These are phyloP conservation scores for Populus nigra DNA, from an alignment of 345 rosid species.

Conservation along the genomic window DNA sequence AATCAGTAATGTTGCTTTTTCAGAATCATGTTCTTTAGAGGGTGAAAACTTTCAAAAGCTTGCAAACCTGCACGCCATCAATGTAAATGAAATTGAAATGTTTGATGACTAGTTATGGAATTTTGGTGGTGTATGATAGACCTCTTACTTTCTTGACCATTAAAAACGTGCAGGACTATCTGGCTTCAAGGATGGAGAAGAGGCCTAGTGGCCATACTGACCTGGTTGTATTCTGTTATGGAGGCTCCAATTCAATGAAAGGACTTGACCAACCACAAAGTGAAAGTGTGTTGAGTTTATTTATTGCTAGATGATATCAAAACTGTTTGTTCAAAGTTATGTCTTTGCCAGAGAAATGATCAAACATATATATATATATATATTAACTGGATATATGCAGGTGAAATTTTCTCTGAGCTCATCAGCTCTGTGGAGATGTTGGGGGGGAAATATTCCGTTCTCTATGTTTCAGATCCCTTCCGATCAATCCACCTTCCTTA, in stretches of 20 bases:
- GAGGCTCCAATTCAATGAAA: slow-evolving; percentile 37
- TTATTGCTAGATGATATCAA: neutral
- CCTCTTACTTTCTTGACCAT: slow-evolving; percentile 6
- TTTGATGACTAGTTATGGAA: neutral
- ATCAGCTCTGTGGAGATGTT: slow-evolving; percentile 61
- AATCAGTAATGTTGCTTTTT: slow-evolving; percentile 55
- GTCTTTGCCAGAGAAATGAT: slow-evolving; percentile 6
- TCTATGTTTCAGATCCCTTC: slow-evolving; percentile 76
- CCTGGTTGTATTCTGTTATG: slow-evolving; percentile 70
- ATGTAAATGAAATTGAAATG: slow-evolving; percentile 38
- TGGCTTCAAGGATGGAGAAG: slow-evolving; percentile 61
- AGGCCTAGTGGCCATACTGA: slow-evolving; percentile 58
- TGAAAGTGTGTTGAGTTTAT: slow-evolving; percentile 53
- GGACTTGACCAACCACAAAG: slow-evolving; percentile 38
- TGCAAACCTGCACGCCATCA: slow-evolving; percentile 53
- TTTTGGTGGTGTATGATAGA: neutral
- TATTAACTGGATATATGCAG: slow-evolving; percentile 37
- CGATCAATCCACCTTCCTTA: slow-evolving; percentile 54
- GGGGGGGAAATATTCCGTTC: slow-evolving; percentile 65
- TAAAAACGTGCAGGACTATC: slow-evolving; percentile 53
- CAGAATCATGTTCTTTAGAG: slow-evolving; percentile 66
- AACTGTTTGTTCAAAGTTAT: slow-evolving; percentile 5
- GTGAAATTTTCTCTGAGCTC: slow-evolving; percentile 61
- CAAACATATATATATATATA: neutral
- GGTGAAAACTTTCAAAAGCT: slow-evolving; percentile 63